Evolutionary conservation across 495 filamentous ascomycete genomes (phyloP).

Genomic region (Penicillium silybi): DNA sequence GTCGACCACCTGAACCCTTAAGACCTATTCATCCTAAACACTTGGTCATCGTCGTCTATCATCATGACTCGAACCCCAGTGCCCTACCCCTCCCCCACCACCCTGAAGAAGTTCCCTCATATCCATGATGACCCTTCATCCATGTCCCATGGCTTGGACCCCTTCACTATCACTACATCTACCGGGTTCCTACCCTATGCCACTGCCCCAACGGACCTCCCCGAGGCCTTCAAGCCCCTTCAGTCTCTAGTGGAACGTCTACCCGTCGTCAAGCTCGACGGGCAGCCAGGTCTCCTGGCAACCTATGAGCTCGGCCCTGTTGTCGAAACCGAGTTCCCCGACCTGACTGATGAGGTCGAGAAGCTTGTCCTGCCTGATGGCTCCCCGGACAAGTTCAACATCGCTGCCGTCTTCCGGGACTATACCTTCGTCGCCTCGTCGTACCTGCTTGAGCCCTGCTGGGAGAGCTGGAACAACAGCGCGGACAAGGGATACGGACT

Average conservation of each 20-base stretch:
- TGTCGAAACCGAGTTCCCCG: conserved; percentile 62
- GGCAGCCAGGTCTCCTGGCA: conserved; percentile 73
- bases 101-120: conserved; percentile 52
- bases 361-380: conserved; percentile 51
- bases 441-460: conserved; percentile 93
- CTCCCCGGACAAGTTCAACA: conserved; percentile 60
- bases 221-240: conserved; percentile 64
- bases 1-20: background rate
- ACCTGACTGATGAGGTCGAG: conserved; percentile 67
- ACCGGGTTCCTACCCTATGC: conserved; percentile 64
- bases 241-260: conserved; percentile 67
- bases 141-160: conserved; percentile 53
- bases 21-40: background rate
- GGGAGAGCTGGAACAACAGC: conserved; percentile 60
- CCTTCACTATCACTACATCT: conserved; percentile 84
- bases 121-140: conserved; percentile 53
- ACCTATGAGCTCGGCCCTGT: conserved; percentile 64
- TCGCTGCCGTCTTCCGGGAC: conserved; percentile 84
- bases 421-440: conserved; percentile 86
- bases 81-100: conserved; percentile 30
- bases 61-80: conserved; percentile 32
- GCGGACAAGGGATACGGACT: conserved; percentile 68
- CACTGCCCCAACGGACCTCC: conserved; percentile 40
- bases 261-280: conserved; percentile 66
- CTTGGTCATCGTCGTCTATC: conserved; percentile 4